Conservation (phyloP, 2,329 filamentous ascomycete genomes). For the Colletotrichum sp. region DNA sequence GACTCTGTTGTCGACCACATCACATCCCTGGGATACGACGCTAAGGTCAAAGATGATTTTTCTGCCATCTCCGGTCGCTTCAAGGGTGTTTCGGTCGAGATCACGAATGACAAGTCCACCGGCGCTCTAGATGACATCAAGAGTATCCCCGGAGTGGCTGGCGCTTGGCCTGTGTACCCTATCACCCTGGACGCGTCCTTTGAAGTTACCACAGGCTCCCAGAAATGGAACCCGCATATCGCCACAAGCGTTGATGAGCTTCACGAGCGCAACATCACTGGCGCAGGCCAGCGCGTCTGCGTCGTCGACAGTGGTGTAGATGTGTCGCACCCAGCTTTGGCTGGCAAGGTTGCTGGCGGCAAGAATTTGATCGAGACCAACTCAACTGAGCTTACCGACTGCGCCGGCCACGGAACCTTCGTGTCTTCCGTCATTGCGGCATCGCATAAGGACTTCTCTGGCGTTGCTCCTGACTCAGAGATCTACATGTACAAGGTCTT, state of each 20-base stretch:
- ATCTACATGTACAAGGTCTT: slow-evolving; percentile 31
- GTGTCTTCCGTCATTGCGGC: slow-evolving; percentile 20
- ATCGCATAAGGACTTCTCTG: slow-evolving; percentile 12
- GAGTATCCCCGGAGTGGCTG: slow-evolving; percentile 2
- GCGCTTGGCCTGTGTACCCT: slow-evolving; percentile 8
- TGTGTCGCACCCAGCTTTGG: slow-evolving; percentile 17
- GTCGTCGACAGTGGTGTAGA: slow-evolving; percentile 26
- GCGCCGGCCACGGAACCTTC: slow-evolving; percentile 25
- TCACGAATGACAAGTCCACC: background rate
- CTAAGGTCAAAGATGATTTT: slow-evolving; percentile 14
- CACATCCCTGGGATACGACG: slow-evolving; percentile 9
- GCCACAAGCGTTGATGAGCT: slow-evolving; percentile 21
- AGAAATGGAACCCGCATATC: slow-evolving; percentile 23
- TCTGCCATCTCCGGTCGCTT: slow-evolving; percentile 10
- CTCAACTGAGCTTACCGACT: slow-evolving; percentile 18
- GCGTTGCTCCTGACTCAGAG: slow-evolving; percentile 25
- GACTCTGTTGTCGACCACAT: slow-evolving; percentile 7
- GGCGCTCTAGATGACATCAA: slow-evolving; percentile 17
- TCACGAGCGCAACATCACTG: slow-evolving; percentile 23
- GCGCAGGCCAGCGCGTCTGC: slow-evolving; percentile 24
- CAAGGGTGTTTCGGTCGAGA: slow-evolving; percentile 11
- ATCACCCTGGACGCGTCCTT: slow-evolving; percentile 23
- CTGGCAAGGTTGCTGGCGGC: slow-evolving; percentile 21
- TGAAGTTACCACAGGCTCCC: background rate
- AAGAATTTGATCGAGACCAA: slow-evolving; percentile 23